These are phyloP conservation scores for Tuber indicum DNA, from an alignment of 495 filamentous ascomycete species.

Conservation along the genomic window DNA sequence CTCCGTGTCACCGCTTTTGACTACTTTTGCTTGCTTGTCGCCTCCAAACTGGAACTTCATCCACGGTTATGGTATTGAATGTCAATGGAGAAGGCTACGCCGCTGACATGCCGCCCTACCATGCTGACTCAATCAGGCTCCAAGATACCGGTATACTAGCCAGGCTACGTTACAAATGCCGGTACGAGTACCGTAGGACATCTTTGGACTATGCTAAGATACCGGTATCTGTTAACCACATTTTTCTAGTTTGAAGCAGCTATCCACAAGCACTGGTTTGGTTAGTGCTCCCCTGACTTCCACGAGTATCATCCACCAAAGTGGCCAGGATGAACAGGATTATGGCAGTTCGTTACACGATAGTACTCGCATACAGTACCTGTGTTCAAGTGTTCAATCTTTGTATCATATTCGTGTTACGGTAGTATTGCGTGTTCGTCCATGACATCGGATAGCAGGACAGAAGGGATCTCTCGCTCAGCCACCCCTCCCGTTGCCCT, in stretches of 20 bases:
- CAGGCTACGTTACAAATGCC: not conserved
- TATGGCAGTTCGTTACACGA: not conserved
- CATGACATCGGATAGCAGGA: not conserved
- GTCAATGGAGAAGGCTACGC: not conserved
- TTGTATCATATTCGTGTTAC: not conserved
- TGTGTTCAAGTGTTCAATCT: not conserved
- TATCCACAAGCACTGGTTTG: not conserved
- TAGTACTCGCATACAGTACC: not conserved
- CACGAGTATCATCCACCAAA: not conserved
- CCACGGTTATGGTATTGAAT: not conserved
- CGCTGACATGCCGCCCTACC: not conserved
- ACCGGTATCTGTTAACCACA: not conserved
- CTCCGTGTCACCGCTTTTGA: not conserved
- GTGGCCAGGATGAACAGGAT: not conserved
- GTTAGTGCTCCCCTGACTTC: not conserved
- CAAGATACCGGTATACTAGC: not conserved
- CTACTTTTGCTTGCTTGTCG: not conserved
- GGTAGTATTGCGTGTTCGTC: not conserved
- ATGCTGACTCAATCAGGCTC: not conserved
- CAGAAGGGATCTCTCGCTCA: not conserved
- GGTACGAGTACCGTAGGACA: not conserved
- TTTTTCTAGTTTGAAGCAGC: not conserved
- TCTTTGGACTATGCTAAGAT: not conserved
- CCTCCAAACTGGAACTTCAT: not conserved
- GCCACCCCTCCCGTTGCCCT: not conserved